Conservation (phyloP, 2,329 filamentous ascomycete genomes). For the Fusarium caatingaense region DNA sequence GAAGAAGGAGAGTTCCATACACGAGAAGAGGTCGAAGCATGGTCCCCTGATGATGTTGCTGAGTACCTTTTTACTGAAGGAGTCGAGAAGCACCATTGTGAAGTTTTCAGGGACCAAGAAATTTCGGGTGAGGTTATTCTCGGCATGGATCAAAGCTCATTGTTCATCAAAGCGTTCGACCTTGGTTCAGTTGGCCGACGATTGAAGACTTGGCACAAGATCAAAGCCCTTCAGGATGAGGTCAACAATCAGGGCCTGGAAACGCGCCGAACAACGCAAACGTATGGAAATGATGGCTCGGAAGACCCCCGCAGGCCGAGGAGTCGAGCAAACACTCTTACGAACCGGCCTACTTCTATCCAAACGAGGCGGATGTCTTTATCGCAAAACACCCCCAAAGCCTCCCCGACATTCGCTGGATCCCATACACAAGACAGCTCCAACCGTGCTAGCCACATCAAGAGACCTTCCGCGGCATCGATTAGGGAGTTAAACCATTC, state of each 20-base stretch:
- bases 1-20: conserved; percentile 83
- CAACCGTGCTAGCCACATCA: conserved; percentile 60
- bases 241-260: conserved; percentile 65
- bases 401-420: conserved; percentile 58
- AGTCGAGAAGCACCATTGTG: conserved; percentile 89
- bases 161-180: conserved; percentile 96
- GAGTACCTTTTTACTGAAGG: conserved; percentile 88
- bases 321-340: conserved; percentile 69
- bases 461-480: conserved; percentile 82
- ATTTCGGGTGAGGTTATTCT: conserved; percentile 93
- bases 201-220: conserved; percentile 96
- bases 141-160: conserved; percentile 93
- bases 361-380: conserved; percentile 62
- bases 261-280: conserved; percentile 65
- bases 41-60: conserved; percentile 85
- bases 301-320: conserved; percentile 63
- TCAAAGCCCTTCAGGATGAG: conserved; percentile 91
- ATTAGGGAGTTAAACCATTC: conserved; percentile 85
- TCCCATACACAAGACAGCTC: conserved; percentile 59
- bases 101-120: conserved; percentile 95
- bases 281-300: conserved; percentile 69
- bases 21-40: conserved; percentile 78
- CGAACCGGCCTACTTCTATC: conserved; percentile 61
- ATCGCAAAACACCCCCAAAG: conserved; percentile 60
- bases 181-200: conserved; percentile 89